These are phyloP conservation scores for Verticillium albo-atrum DNA, from an alignment of 2,329 filamentous ascomycete species.

Conservation along the genomic window DNA sequence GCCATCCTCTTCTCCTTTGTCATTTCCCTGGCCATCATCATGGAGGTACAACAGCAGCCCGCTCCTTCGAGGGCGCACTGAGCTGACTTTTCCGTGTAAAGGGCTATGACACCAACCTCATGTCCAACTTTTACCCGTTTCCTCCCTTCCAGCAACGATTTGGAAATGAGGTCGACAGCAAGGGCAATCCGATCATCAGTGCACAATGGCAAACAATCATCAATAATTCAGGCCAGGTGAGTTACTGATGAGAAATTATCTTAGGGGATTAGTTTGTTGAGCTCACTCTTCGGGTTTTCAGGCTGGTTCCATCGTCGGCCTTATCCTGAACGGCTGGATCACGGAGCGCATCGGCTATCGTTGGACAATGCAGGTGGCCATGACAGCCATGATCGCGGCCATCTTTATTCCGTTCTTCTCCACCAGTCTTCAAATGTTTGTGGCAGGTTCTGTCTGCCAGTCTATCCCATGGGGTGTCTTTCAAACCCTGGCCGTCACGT, in stretches of 20 bases:
- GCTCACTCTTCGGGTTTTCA: neutral
- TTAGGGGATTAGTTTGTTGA: too few species aligned
- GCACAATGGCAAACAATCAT: conserved; percentile 35
- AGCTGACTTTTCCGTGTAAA: neutral
- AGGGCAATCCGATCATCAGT: conserved; percentile 28
- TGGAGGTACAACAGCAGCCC: conserved; percentile 14
- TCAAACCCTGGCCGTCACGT: conserved; percentile 33
- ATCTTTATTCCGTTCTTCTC: conserved; percentile 28
- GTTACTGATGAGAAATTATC: neutral
- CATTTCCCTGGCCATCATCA: conserved; percentile 22
- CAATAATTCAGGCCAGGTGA: conserved; percentile 31
- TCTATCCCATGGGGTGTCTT: conserved; percentile 33
- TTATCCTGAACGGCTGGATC: conserved; percentile 35
- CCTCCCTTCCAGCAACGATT: conserved; percentile 24
- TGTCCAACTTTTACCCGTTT: conserved; percentile 19
- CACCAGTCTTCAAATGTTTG: conserved; percentile 38
- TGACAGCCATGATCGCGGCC: conserved; percentile 33
- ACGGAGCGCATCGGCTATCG: conserved; percentile 35
- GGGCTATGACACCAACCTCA: conserved; percentile 11
- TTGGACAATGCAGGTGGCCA: conserved; percentile 34
- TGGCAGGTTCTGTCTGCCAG: conserved; percentile 25
- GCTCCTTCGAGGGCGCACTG: too few species aligned
- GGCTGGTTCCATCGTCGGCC: conserved; percentile 38
- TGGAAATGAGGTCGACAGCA: conserved; percentile 16
- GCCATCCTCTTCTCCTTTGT: conserved; percentile 20